Base-by-base conservation (phyloP, 306 rosid species). In the Dalbergia cochinchinensis region DNA sequence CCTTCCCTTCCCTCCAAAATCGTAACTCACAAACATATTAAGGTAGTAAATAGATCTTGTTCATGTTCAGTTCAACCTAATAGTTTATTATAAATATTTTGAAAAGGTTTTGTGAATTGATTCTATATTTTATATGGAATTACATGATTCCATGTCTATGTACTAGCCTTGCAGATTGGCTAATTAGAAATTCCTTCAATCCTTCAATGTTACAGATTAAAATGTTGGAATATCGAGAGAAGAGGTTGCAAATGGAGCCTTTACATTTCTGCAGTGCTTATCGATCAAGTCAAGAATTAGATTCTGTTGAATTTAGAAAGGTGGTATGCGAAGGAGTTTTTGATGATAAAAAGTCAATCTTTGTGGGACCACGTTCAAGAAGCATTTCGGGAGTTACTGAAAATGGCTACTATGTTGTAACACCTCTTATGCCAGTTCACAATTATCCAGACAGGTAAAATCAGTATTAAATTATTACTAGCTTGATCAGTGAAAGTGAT, bases 301-400 rank as follows among this genome's bases (percentile, higher is more conserved):
- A 89, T 65, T 77, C 88, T 72, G 73, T 93, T 83, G 98, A 96
- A 82, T 96, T 96, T 65, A 90, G 99, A 72, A 93, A 89, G 84
- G 90, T 93, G 60, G 44, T 65, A 12, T 89, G 92, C 80, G 86
- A 82, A 74, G 98, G 99, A 55, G 81, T 83, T 82, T 91, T 90
- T 78, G 91, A 95, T 86, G 98, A 93, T 80, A 81, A 85, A 78
- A 91, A 78, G 34, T 93, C 98, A 54, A 87, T 93, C 80, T 93
- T 63, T n/a, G 87, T 95, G 50, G 99, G 97, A 45, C 98, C 99
- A 66, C 98, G 99, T 64, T 93, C 98, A 71, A 88, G 99, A 89
- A 95, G 98, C 87, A 93, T 95, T 87, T 95, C 98, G 11, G 98
- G 99, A 80, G 87, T 95, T 73, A 91, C 98, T 19, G 97, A 93